Conservation (phyloP, 2,329 filamentous ascomycete genomes). For the Colletotrichum liriopes region DNA sequence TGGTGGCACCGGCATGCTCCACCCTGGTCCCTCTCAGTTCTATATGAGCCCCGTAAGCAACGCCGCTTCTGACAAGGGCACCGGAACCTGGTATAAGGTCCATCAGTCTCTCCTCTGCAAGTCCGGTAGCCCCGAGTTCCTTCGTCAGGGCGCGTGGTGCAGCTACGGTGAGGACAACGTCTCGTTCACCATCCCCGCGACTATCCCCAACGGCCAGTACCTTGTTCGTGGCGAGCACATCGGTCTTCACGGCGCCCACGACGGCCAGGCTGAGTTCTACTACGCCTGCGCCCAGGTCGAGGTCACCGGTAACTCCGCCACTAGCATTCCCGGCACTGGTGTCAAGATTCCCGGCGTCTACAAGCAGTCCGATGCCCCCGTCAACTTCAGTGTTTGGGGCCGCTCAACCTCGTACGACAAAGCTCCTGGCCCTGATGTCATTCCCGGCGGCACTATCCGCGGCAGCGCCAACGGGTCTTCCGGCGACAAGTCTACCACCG, state of each 20-base stretch:
- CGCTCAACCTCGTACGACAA: slow-evolving; percentile 4
- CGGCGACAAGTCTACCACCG: slow-evolving; percentile 18
- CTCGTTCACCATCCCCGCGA: slow-evolving; percentile 55
- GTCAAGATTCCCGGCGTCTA: slow-evolving; percentile 59
- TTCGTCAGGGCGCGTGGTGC: slow-evolving; percentile 41
- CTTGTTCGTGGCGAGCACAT: slow-evolving; percentile 63
- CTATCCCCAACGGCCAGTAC: slow-evolving; percentile 59
- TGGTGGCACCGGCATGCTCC: slow-evolving; percentile 41
- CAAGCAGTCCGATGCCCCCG: slow-evolving; percentile 30
- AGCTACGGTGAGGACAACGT: slow-evolving; percentile 44
- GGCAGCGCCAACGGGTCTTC: slow-evolving; percentile 36
- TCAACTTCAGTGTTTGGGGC: slow-evolving; percentile 37
- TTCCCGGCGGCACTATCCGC: slow-evolving; percentile 39
- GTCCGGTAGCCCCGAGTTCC: slow-evolving; percentile 35
- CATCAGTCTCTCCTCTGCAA: slow-evolving; percentile 41
- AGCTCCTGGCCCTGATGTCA: slow-evolving; percentile 28
- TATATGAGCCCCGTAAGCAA: slow-evolving; percentile 43
- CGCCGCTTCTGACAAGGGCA: slow-evolving; percentile 43
- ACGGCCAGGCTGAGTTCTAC: slow-evolving; percentile 56
- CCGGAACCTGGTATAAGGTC: slow-evolving; percentile 50
- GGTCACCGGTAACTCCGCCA: slow-evolving; percentile 48
- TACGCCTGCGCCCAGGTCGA: slow-evolving; percentile 62
- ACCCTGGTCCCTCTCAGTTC: slow-evolving; percentile 45
- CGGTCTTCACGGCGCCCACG: slow-evolving; percentile 58
- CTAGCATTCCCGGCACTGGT: slow-evolving; percentile 31